Evolutionary conservation across 257 asterid genomes (phyloP).

Genomic region (Nicotiana tabacum): DNA sequence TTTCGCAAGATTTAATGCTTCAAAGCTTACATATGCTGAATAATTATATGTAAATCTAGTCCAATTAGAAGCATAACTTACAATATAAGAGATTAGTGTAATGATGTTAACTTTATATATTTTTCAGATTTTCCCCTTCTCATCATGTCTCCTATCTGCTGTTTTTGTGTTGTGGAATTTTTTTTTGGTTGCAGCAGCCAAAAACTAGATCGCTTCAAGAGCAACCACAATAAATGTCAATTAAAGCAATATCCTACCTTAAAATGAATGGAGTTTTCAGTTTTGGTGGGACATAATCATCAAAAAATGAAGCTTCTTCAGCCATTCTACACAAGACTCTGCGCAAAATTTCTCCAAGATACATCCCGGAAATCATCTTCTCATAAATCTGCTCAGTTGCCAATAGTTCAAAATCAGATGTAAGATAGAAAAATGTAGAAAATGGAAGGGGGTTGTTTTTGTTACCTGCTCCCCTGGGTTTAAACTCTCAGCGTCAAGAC

Average conservation of each 20-base stretch:
- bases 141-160: neutral
- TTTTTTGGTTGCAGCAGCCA: neutral
- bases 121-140: neutral
- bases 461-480: slow-evolving; percentile 93
- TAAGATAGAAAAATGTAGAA: neutral
- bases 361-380: slow-evolving; percentile 90
- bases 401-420: slow-evolving; percentile 1
- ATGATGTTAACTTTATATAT: neutral
- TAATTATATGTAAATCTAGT: neutral
- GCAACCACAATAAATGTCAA: neutral
- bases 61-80: neutral
- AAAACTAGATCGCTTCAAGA: neutral
- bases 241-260: slow-evolving; percentile 33
- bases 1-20: slow-evolving; percentile 3
- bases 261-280: slow-evolving; percentile 67
- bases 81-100: neutral
- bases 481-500: slow-evolving; percentile 73
- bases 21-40: neutral
- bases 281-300: slow-evolving; percentile 61
- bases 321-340: slow-evolving; percentile 82
- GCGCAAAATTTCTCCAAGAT: slow-evolving; percentile 88
- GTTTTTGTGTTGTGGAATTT: neutral
- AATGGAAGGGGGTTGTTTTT: neutral
- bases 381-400: slow-evolving; percentile 65
- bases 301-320: slow-evolving; percentile 71